Base-by-base conservation (phyloP, 805 yeast genomes). In the Sungouiella thailandica region DNA sequence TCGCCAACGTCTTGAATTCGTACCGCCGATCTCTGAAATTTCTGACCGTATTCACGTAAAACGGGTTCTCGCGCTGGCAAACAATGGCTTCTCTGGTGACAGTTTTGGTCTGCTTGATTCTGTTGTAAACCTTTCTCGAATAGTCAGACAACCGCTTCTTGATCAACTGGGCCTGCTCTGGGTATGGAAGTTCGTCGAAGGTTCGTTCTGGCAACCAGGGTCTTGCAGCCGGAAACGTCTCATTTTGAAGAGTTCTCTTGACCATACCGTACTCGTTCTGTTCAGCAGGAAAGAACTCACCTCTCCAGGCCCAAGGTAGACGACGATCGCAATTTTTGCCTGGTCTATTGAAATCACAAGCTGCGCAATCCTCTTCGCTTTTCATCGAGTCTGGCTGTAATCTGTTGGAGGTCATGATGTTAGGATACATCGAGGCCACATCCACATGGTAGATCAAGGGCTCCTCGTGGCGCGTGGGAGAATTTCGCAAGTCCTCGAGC, bases 401-500 rank as follows among this genome's bases (percentile, higher is more conserved):
- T 53, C 99, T 77, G 60, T 93, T 93, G 0, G 97, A 84, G 5
- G 96, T 87, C 97, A 93, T 93, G 55, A 93, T 93, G 53, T 93
- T 93, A 5, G 99, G 99, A 53, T 93, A 93, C 99, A 93, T 93
- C 1, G 98, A 93, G 1, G 99, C 97, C 32, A 93, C 99, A 66
- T 93, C 99, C 23, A 94, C 96, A 53, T 93, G 99, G 50, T 94
- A 93, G 43, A 93, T 93, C 29, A 85, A 65, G 0, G 99, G 99
- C 8, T 66, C 65, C 49, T 93, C 97, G 9, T 57, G 55, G 46
- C 97, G 68, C 23, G 68, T 68, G 1, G 90, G 89, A 24, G 70
- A 70, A 1, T 65, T 55, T 40, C 75, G 78, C 32, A 93, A 59
- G 2, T 70, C 83, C n/a, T 70, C 38, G 10, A 93, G 64, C 23